phyloP scores from a whole-genome alignment of 257 asterid genomes.

The Ajuga chamaepitys region DNA sequence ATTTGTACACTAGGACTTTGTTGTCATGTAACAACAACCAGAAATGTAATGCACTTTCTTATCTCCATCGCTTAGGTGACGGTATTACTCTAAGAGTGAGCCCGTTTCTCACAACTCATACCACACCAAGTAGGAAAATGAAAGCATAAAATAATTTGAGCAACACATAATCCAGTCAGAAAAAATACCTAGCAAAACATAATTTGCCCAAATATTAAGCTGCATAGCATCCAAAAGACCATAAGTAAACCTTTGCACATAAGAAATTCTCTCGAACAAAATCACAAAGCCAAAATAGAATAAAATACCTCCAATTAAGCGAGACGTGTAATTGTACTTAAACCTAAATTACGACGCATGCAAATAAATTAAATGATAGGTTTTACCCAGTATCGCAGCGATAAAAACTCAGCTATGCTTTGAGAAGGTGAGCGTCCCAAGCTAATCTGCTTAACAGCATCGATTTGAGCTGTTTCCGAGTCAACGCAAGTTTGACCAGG shows the following conservation, averaged over 20 bases:
- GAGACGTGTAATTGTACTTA: neutral
- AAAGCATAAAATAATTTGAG: neutral
- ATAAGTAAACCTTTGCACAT: neutral
- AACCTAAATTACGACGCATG: neutral
- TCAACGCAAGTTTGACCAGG: conserved; percentile 48
- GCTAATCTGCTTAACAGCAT: conserved; percentile 83
- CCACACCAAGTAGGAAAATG: neutral
- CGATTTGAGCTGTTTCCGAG: conserved; percentile 76
- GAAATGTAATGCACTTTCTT: neutral
- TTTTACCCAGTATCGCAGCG: conserved; percentile 78
- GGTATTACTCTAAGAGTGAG: neutral
- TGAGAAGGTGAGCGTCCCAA: conserved; percentile 69
- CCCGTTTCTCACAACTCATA: neutral
- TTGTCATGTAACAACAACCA: neutral
- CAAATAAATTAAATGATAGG: neutral
- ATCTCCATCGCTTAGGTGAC: neutral
- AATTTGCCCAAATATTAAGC: conserved; percentile 3
- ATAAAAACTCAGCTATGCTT: conserved; percentile 52
- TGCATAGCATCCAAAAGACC: neutral
- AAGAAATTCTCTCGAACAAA: neutral
- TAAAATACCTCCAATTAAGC: conserved; percentile 5
- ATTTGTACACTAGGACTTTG: neutral
- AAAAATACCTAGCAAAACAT: neutral
- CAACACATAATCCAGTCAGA: neutral
- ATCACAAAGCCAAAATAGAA: neutral